A percentile compares a stretch with the other conserved stretches of the same genome.
These are phyloP conservation scores for Fraxinus baroniana DNA, from an alignment of 305 asterid species.

Conservation along the genomic window DNA sequence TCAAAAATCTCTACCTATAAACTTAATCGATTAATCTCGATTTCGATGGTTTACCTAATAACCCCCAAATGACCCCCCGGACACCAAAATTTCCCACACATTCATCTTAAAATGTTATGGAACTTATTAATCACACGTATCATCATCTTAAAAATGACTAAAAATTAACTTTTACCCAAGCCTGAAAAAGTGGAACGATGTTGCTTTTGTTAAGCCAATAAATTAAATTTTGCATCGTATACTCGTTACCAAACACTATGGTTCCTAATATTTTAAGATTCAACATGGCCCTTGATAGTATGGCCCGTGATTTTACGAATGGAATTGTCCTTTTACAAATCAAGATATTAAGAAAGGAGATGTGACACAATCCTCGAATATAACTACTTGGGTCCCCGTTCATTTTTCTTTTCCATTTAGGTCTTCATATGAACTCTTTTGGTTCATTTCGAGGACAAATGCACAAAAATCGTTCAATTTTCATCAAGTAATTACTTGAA, in stretches of 20 bases:
- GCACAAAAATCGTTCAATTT: not conserved
- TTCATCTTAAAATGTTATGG: no score
- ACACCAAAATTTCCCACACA: not conserved
- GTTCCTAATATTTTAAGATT: no score
- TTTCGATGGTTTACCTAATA: not conserved
- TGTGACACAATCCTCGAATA: not conserved
- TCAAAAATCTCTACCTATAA: not conserved
- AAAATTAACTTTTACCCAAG: no score
- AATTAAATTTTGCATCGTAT: no score
- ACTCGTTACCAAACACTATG: no score
- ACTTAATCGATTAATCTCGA: not conserved
- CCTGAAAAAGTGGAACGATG: no score
- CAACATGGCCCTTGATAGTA: not conserved
- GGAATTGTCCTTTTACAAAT: no score
- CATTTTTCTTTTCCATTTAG: not conserved
- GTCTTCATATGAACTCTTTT: not conserved
- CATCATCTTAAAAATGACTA: no score
- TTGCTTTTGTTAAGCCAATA: no score
- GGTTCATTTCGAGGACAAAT: not conserved
- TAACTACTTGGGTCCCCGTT: not conserved
- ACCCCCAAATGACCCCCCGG: not conserved
- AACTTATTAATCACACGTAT: no score
- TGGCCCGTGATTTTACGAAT: not conserved
- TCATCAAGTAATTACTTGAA: not conserved
- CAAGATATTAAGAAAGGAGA: not conserved